phyloP scores from a whole-genome alignment of 2,329 filamentous ascomycete genomes.

The Colletotrichum agaves region DNA sequence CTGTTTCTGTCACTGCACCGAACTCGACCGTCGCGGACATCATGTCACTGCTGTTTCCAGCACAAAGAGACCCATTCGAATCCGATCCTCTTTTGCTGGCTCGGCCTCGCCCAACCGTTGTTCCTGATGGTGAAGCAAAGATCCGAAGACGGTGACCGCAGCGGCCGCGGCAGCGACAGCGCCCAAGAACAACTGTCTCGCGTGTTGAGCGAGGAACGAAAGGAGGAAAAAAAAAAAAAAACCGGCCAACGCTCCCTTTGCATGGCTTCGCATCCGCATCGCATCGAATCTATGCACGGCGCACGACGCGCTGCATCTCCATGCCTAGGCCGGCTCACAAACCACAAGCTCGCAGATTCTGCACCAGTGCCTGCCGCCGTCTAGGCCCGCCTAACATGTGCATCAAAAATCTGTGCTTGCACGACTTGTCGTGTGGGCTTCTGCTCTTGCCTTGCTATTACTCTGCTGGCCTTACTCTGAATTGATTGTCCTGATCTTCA shows the following conservation, averaged over 20 bases:
- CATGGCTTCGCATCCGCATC: slow-evolving; percentile 35
- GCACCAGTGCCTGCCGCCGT: slow-evolving; percentile 11
- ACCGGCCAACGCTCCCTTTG: neutral
- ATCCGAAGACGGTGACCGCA: slow-evolving; percentile 4
- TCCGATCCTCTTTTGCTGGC: neutral
- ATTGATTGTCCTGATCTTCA: neutral
- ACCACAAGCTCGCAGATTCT: slow-evolving; percentile 20
- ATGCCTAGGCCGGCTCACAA: slow-evolving; percentile 5
- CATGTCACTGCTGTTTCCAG: slow-evolving; percentile 27
- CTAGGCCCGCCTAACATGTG: neutral
- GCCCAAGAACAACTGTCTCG: slow-evolving; percentile 6
- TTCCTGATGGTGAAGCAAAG: neutral
- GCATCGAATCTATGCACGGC: slow-evolving; percentile 15
- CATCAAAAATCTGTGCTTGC: slow-evolving; percentile 21
- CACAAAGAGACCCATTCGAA: neutral
- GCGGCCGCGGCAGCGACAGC: too few species aligned
- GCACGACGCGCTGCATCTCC: slow-evolving; percentile 19
- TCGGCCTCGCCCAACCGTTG: neutral
- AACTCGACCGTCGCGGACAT: neutral
- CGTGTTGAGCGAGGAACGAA: neutral
- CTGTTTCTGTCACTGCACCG: slow-evolving; percentile 29
- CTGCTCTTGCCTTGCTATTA: neutral
- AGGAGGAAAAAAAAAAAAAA: too few species aligned
- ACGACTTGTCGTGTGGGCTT: slow-evolving; percentile 4
- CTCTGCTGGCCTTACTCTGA: neutral